A percentile compares a stretch with the other conserved stretches of the same genome.
Evolutionary conservation across 2,329 filamentous ascomycete species (phyloP).

Genomic region (Colletotrichum melonis): DNA sequence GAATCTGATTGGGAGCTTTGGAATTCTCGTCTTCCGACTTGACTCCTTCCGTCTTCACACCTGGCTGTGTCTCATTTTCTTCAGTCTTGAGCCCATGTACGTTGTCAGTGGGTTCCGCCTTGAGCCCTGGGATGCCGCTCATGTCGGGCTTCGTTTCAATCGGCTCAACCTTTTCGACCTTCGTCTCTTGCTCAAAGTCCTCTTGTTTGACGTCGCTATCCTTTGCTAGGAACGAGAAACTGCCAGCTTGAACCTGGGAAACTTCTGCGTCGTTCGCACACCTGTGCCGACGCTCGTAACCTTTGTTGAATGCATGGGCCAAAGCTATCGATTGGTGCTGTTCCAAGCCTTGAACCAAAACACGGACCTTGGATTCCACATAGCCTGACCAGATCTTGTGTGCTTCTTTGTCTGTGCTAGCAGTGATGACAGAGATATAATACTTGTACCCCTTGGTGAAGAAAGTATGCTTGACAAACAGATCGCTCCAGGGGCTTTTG

Average conservation of each 20-base stretch:
- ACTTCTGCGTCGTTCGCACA: conserved; percentile 67
- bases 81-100: background rate
- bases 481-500: conserved; percentile 83
- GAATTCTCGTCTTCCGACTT: conserved; percentile 33
- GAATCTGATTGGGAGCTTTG: conserved; percentile 20
- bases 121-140: conserved; percentile 37
- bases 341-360: conserved; percentile 86
- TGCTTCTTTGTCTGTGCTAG: conserved; percentile 84
- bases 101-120: conserved; percentile 44
- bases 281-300: conserved; percentile 84
- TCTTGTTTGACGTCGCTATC: conserved; percentile 44
- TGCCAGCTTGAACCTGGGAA: conserved; percentile 65
- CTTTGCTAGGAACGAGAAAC: conserved; percentile 57
- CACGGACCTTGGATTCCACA: conserved; percentile 91
- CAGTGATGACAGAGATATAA: conserved; percentile 88
- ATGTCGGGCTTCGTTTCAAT: conserved; percentile 29
- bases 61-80: conserved; percentile 23
- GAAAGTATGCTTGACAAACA: conserved; percentile 92
- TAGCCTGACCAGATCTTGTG: conserved; percentile 91
- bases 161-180: conserved; percentile 7
- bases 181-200: conserved; percentile 30
- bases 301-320: conserved; percentile 93
- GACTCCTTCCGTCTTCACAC: conserved; percentile 14
- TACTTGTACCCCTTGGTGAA: conserved; percentile 96
- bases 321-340: conserved; percentile 82